Base-by-base conservation (phyloP, 768 basidiomycete genomes). In the Tubosaeta sp. region DNA sequence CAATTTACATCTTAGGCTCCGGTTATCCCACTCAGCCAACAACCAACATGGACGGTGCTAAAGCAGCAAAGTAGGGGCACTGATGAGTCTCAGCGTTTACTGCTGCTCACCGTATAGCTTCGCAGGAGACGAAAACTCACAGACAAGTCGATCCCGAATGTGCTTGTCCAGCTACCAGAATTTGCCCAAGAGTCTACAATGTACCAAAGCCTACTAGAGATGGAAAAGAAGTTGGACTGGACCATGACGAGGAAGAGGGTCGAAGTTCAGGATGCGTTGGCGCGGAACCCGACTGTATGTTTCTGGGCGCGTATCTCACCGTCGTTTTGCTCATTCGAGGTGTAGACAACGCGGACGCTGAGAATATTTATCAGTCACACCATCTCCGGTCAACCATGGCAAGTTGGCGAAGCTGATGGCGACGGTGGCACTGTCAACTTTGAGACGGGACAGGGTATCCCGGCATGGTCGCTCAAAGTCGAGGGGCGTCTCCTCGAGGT, bases 211-310 rank as follows among this genome's bases (percentile, higher is more conserved):
- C 73, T 97, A 37, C 69, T 94, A 26, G 86, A 88, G 58, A 91
- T 91, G 83, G 94, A 97, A 66, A 80, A 88, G 52, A 90, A 87
- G 65, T 74, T 97, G 14, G 94, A 97, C 69, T 97, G 95, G 95
- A 95, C 92, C 4, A 87, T 95, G 77, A 84, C 83, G 65, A 77
- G 95, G 65, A 95, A 95, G 71, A 83, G 80, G 59, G 86, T 86
- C 10, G 94, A 97, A 65, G 84, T 97, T 31, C 89, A 93, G 64
- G 94, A 97, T 64, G 84, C 91, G n/a, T 65, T 95, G 43, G 79
- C 80, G 19, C 79, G 86, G 52, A 84, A 80, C 32, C 83, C 87
- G 17, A 81, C 84, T 5, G 93, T 63, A 52, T 25, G 62, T 61
- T 34, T 7, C 22, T 43, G 0, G 16, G 22, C 26, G 33, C 39